Conservation (phyloP, 345 rosid genomes). For the Carallia pectinifolia region DNA sequence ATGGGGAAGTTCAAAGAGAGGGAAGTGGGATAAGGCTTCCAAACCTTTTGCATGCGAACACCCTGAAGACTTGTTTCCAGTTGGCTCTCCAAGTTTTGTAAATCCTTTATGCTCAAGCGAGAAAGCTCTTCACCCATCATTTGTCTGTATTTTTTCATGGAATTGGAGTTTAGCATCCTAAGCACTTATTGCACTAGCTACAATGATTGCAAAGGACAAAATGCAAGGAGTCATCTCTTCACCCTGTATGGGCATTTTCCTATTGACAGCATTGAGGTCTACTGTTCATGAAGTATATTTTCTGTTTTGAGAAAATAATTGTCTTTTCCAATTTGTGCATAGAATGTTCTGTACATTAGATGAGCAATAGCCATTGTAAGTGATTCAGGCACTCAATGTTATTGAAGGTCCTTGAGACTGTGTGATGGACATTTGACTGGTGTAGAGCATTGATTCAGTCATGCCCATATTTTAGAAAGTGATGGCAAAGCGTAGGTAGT, state of each 20-base stretch:
- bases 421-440: background rate
- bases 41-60: constrained; percentile 64
- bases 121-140: constrained; percentile 83
- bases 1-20: constrained; percentile 9
- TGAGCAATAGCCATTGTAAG: no score
- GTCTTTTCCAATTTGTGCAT: background rate
- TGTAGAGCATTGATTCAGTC: background rate
- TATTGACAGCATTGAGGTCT: background rate
- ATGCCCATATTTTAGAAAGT: background rate
- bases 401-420: background rate
- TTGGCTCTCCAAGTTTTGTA: constrained; percentile 58
- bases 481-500: no score
- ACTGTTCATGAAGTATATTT: background rate
- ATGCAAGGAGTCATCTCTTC: background rate
- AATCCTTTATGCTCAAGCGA: constrained; percentile 45
- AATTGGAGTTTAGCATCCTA: constrained; percentile 5
- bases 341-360: background rate
- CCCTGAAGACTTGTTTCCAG: constrained; percentile 52
- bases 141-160: constrained; percentile 44
- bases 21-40: constrained; percentile 10
- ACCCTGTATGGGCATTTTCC: background rate
- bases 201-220: background rate
- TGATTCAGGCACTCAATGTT: no score
- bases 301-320: background rate
- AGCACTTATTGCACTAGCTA: constrained; percentile 2